phyloP scores from a whole-genome alignment of 176 grass and related monocot genomes.

The Thinopyrum elongatum region DNA sequence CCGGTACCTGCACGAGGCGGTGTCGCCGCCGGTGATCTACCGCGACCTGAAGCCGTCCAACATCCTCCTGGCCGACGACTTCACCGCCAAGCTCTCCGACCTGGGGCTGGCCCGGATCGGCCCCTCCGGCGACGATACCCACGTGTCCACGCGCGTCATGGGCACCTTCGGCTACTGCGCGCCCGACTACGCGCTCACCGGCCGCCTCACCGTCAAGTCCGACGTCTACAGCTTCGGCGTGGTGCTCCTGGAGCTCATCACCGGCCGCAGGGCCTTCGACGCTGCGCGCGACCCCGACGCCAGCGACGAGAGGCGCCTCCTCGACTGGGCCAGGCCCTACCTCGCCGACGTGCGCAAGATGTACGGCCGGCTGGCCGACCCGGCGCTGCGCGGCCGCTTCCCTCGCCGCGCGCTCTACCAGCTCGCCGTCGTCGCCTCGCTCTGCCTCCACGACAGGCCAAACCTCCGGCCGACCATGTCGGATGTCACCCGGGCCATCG shows the following conservation, averaged over 20 bases:
- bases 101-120: slow-evolving; percentile 57
- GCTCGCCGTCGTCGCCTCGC: slow-evolving; percentile 34
- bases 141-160: slow-evolving; percentile 53
- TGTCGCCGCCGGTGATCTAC: slow-evolving; percentile 60
- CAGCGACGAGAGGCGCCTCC: slow-evolving; percentile 38
- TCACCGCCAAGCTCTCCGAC: slow-evolving; percentile 48
- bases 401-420: slow-evolving; percentile 50
- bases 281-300: not conserved
- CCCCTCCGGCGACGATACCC: slow-evolving; percentile 44
- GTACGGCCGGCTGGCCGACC: slow-evolving; percentile 46
- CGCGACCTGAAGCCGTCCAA: slow-evolving; percentile 61
- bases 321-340: slow-evolving; percentile 55
- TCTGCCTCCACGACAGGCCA: slow-evolving; percentile 59
- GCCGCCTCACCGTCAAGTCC: slow-evolving; percentile 54
- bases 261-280: slow-evolving; percentile 54
- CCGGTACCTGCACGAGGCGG: slow-evolving; percentile 49
- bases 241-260: slow-evolving; percentile 31
- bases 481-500: slow-evolving; percentile 43
- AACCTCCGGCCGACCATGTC: slow-evolving; percentile 50
- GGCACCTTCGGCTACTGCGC: slow-evolving; percentile 60
- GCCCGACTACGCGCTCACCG: slow-evolving; percentile 53
- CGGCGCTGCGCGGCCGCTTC: slow-evolving; percentile 43
- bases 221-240: no score
- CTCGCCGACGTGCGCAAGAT: slow-evolving; percentile 31
- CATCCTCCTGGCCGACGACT: slow-evolving; percentile 42